These are phyloP conservation scores for Sporothrix brunneoviolacea DNA, from an alignment of 2,329 filamentous ascomycete species.

Conservation along the genomic window DNA sequence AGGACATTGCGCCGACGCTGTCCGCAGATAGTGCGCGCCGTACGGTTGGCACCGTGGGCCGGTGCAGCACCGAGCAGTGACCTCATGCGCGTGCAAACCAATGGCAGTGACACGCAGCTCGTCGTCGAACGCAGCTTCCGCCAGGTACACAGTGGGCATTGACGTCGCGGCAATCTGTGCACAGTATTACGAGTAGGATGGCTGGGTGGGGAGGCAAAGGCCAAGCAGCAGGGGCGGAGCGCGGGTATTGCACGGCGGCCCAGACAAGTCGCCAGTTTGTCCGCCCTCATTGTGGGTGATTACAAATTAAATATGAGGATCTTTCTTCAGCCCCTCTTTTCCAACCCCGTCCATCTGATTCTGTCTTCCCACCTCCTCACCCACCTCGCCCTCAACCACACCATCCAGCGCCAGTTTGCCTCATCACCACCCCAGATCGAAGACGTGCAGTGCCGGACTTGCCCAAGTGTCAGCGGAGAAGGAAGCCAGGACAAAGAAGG, in stretches of 20 bases:
- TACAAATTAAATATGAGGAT: constrained; percentile 23
- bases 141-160: background rate
- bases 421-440: constrained; percentile 2
- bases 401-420: constrained; percentile 6
- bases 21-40: background rate
- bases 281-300: constrained; percentile 11
- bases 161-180: background rate
- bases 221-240: constrained; percentile 8
- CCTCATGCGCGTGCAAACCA: too few relatives aligned
- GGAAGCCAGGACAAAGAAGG: background rate
- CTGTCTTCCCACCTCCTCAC: constrained; percentile 3
- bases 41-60: too few relatives aligned
- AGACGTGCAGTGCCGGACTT: background rate
- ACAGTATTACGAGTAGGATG: background rate
- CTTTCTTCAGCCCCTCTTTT: constrained; percentile 21
- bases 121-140: background rate
- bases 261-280: background rate
- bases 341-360: constrained; percentile 14
- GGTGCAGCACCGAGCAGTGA: too few relatives aligned
- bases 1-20: background rate
- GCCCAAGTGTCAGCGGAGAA: too few relatives aligned
- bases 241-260: background rate
- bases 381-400: background rate
- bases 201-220: background rate
- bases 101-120: too few relatives aligned